phyloP scores from a whole-genome alignment of 2,329 filamentous ascomycete species.

The Cercospora beticola region DNA sequence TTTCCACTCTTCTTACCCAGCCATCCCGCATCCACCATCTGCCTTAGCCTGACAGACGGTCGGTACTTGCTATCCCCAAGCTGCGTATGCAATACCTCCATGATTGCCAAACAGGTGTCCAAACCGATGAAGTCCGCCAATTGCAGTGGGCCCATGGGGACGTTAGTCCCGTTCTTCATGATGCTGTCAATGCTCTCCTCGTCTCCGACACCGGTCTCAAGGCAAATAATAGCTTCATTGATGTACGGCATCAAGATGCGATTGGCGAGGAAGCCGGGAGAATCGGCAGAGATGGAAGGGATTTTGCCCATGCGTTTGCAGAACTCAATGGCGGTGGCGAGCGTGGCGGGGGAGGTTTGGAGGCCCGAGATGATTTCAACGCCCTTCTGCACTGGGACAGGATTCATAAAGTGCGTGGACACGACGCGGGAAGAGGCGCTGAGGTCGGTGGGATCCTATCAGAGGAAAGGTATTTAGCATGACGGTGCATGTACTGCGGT shows the following conservation, averaged over 20 bases:
- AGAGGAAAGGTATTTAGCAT: slow-evolving; percentile 18
- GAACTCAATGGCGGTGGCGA: slow-evolving; percentile 80
- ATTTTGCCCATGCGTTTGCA: slow-evolving; percentile 93
- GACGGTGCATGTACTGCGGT: slow-evolving; percentile 9
- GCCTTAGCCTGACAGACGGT: slow-evolving; percentile 79
- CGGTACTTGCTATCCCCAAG: slow-evolving; percentile 95
- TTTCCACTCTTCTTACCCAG: slow-evolving; percentile 95
- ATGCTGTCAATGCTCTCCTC: slow-evolving; percentile 94
- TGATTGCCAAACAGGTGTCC: slow-evolving; percentile 94
- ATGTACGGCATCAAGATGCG: slow-evolving; percentile 99
- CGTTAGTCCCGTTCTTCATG: slow-evolving; percentile 99
- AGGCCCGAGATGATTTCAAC: slow-evolving; percentile 96
- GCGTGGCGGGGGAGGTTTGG: slow-evolving; percentile 80
- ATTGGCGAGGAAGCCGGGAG: slow-evolving; percentile 93
- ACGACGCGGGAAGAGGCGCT: slow-evolving; percentile 83
- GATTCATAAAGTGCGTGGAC: slow-evolving; percentile 99
- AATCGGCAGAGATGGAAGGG: slow-evolving; percentile 80
- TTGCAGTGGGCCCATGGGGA: slow-evolving; percentile 93
- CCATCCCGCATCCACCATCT: slow-evolving; percentile 99
- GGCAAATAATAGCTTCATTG: slow-evolving; percentile 94
- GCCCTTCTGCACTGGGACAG: slow-evolving; percentile 92
- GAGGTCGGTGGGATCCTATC: slow-evolving; percentile 71
- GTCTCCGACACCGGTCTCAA: slow-evolving; percentile 86
- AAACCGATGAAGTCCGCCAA: slow-evolving; percentile 96
- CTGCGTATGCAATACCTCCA: slow-evolving; percentile 89